Evolutionary conservation across 495 filamentous ascomycete genomes (phyloP), one percentile per base, ranked within the genome.

Genomic region (Elasticomyces elasticus): DNA sequence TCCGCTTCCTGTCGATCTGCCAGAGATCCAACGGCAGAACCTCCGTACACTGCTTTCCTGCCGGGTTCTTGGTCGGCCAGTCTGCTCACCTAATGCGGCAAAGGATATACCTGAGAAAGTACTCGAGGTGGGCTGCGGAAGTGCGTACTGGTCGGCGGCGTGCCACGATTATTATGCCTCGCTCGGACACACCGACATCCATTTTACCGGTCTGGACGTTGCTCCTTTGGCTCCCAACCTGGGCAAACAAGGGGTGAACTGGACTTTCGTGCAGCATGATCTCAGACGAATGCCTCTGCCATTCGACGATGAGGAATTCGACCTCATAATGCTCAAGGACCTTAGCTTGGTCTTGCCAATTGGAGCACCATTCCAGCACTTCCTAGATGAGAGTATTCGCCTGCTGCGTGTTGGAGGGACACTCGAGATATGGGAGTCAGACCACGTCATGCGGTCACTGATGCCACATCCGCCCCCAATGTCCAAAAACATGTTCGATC

Each of bases 311-410:
- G 80, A 76, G 22, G 85, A 88, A 66, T 97, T 95, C 66, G 89
- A 95, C 64, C 76, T 94, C 20, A 79, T 97, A 51, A 88, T 95
- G 72, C 79, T 89, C 51, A 94, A 95, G 66, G 90, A 95, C 66
- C 73, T 90, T 59, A 81, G 80, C 37, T 76, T 94, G 66, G 82
- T 79, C 51, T 77, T 67, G 23, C 66, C 76, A 12, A 67, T 78
- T 30, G 79, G 79, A 17, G 77, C 75, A 20, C 75, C 77, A 12
- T 76, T 82, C 61, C 79, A 85, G 35, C 79, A 81, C 7, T 71
- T 89, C 13, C 75, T 94, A 52, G 80, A 84, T 35, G 89, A 95
- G 61, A 82, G 83, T 49, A 67, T 89, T 48, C 84, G 90, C 24
- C 72, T 95, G 15, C 70, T 95, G 38, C 81, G 79, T 59, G 82